These are phyloP conservation scores for Closterium sp. DNA, from an alignment of 139 green algal genomes.

Conservation along the genomic window DNA sequence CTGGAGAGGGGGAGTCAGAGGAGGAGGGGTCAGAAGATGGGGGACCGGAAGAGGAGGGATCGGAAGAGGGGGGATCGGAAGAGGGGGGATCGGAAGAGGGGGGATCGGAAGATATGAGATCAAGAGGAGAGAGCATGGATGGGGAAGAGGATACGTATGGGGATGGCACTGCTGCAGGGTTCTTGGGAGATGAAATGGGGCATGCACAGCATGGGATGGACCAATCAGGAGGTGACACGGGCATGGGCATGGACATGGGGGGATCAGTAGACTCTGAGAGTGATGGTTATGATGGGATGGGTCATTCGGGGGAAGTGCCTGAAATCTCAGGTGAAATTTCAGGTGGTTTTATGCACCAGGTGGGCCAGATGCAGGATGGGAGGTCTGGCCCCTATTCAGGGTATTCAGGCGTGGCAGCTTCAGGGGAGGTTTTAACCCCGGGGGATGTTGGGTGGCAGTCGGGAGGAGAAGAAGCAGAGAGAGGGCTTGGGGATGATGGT, in stretches of 20 bases:
- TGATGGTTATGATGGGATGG: not conserved
- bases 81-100: no score
- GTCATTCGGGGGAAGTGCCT: not conserved
- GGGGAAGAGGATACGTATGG: not conserved
- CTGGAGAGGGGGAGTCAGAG: not conserved
- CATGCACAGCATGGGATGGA: not conserved
- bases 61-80: not conserved
- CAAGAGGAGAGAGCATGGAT: not conserved
- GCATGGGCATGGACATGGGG: not conserved
- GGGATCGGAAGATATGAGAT: not conserved
- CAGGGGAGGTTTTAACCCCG: no score
- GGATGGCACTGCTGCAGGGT: not conserved
- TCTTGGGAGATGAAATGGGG: not conserved
- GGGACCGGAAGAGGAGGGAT: not conserved
- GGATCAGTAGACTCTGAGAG: not conserved
- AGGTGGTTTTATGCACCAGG: not conserved
- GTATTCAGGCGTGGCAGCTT: no score
- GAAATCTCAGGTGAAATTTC: not conserved
- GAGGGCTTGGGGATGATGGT: not conserved
- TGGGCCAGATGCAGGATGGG: no score
- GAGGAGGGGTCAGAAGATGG: not conserved
- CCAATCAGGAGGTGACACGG: not conserved
- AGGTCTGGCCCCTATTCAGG: no score
- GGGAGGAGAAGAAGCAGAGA: not conserved
- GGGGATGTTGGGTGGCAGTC: no score